A percentile compares a stretch with the other conserved stretches of the same genome.
phyloP scores from a whole-genome alignment of 2,329 filamentous ascomycete species.

The Ramularia collo-cygni region DNA sequence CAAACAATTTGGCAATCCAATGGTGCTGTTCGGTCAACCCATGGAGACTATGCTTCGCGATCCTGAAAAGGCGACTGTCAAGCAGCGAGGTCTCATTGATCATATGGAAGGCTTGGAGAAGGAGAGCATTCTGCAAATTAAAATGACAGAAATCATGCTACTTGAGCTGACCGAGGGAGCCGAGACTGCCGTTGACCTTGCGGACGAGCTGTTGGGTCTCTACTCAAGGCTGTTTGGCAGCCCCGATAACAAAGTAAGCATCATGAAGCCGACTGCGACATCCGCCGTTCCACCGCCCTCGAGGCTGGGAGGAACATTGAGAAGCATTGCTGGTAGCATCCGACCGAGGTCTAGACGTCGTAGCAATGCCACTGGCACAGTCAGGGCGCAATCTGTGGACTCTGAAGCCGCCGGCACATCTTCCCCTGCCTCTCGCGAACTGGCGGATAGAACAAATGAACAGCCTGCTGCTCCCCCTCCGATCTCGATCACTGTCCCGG shows the following conservation, averaged over 20 bases:
- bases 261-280: conserved; percentile 45
- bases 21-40: conserved; percentile 60
- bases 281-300: conserved; percentile 19
- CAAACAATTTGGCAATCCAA: conserved; percentile 73
- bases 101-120: conserved; percentile 80
- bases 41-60: conserved; percentile 32
- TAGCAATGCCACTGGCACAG: conserved; percentile 36
- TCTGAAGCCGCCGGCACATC: conserved; percentile 18
- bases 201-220: conserved; percentile 73
- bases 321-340: conserved; percentile 62
- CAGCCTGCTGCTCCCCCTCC: conserved; percentile 32
- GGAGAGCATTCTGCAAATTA: conserved; percentile 82
- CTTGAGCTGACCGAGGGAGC: conserved; percentile 78
- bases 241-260: conserved; percentile 32
- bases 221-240: conserved; percentile 76
- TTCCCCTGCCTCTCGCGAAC: conserved; percentile 5
- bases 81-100: conserved; percentile 56
- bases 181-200: conserved; percentile 78
- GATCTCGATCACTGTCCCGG: conserved; percentile 71
- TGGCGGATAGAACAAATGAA: conserved; percentile 16
- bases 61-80: conserved; percentile 11
- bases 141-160: conserved; percentile 86
- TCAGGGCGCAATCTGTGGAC: conserved; percentile 11
- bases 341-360: conserved; percentile 47
- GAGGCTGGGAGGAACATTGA: conserved; percentile 32